phyloP scores from a whole-genome alignment of 768 basidiomycete species.

The Lactifluus echinatus region DNA sequence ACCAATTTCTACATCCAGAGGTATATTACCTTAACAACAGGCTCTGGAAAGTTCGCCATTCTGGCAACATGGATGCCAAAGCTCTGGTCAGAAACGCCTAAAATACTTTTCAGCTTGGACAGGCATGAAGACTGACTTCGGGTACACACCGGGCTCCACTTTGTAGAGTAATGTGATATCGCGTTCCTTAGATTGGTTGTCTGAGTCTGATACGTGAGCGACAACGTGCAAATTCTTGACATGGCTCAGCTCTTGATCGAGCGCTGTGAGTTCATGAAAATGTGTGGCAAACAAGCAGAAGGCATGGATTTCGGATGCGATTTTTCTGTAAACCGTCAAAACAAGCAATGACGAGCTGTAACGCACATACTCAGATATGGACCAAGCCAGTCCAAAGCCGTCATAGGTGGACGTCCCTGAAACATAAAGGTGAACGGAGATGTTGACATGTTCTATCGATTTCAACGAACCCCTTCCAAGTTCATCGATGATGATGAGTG shows the following conservation, averaged over 20 bases:
- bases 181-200: conserved; percentile 38
- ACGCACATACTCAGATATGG: conserved; percentile 81
- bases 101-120: background rate
- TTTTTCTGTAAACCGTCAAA: conserved; percentile 48
- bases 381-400: conserved; percentile 97
- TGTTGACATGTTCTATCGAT: background rate
- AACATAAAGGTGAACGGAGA: conserved; percentile 3
- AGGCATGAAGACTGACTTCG: background rate
- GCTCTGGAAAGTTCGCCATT: conserved; percentile 95
- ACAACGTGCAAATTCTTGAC: conserved; percentile 96
- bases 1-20: no score
- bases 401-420: conserved; percentile 95
- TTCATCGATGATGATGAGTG: conserved; percentile 95
- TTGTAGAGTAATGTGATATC: conserved; percentile 80
- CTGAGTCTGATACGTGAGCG: conserved; percentile 67
- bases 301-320: conserved; percentile 84
- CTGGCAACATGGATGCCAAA: conserved; percentile 98
- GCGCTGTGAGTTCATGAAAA: conserved; percentile 92
- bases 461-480: conserved; percentile 65
- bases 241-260: conserved; percentile 77
- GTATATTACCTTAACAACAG: conserved; percentile 67
- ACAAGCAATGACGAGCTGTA: background rate
- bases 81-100: conserved; percentile 91
- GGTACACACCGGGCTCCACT: conserved; percentile 59
- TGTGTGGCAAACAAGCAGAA: conserved; percentile 98